A percentile compares a stretch with the other conserved stretches of the same genome.
phyloP scores from a whole-genome alignment of 371 early-diverging fungal species.

The Mortierella sp. region DNA sequence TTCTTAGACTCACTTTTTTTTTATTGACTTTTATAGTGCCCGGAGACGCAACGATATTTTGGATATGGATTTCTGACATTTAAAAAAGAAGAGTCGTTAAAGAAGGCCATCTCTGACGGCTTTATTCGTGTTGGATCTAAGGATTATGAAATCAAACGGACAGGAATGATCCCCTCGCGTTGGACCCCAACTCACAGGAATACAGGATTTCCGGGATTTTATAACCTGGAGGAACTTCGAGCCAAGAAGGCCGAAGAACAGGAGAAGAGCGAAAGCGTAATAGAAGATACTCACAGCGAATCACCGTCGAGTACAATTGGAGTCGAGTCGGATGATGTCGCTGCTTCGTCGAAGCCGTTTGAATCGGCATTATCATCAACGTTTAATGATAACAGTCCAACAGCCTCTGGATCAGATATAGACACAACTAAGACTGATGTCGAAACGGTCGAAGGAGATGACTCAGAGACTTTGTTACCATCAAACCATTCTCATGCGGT shows the following conservation, averaged over 20 bases:
- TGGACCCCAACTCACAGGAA: slow-evolving; percentile 15
- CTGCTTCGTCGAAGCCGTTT: no score
- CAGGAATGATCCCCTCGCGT: slow-evolving; percentile 21
- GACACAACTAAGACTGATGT: not conserved
- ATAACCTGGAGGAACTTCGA: slow-evolving; percentile 27
- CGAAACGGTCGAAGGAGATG: not conserved
- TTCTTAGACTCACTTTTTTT: not conserved
- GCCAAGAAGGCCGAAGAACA: slow-evolving; percentile 9
- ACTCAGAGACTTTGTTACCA: not conserved
- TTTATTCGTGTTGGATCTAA: slow-evolving; percentile 37
- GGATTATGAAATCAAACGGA: slow-evolving; percentile 43
- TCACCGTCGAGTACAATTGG: not conserved
- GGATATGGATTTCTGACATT: slow-evolving; percentile 56
- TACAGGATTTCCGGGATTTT: slow-evolving; percentile 40
- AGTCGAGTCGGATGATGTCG: not conserved
- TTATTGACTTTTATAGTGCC: slow-evolving; percentile 33
- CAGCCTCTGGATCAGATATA: not conserved
- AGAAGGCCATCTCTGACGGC: slow-evolving; percentile 32
- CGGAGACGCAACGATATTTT: slow-evolving; percentile 48
- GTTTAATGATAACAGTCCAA: not conserved
- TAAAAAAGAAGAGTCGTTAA: slow-evolving; percentile 32
- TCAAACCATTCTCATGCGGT: slow-evolving; percentile 3
- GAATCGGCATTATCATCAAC: not conserved
- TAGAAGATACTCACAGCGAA: not conserved
- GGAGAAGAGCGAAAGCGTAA: not conserved